These are phyloP conservation scores for Arctostaphylos glauca DNA, from an alignment of 148 eudicot species.

Conservation along the genomic window DNA sequence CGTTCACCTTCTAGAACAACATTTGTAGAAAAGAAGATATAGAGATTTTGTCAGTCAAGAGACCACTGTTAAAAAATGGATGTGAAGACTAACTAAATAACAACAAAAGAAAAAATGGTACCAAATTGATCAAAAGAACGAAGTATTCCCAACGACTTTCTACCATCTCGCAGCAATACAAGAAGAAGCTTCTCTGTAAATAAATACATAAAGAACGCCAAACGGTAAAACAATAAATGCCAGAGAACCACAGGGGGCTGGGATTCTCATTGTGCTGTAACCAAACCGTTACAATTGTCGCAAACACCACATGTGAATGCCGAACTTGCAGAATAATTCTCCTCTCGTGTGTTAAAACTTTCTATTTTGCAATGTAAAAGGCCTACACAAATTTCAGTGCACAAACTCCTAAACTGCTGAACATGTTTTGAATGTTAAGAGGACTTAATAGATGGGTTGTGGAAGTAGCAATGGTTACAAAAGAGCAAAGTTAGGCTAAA, in stretches of 20 bases:
- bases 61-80: background rate
- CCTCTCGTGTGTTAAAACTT: background rate
- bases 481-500: background rate
- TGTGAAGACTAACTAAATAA: background rate
- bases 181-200: slow-evolving; percentile 69
- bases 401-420: background rate
- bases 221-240: background rate
- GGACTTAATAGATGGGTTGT: background rate
- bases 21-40: slow-evolving; percentile 53
- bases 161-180: slow-evolving; percentile 80
- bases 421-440: background rate
- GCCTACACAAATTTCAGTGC: background rate
- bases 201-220: background rate
- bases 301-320: background rate
- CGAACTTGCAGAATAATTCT: background rate
- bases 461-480: background rate
- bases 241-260: background rate
- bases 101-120: slow-evolving; percentile 22
- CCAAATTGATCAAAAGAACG: slow-evolving; percentile 98
- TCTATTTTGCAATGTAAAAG: background rate
- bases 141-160: slow-evolving; percentile 77
- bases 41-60: slow-evolving; percentile 14
- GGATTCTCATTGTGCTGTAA: background rate
- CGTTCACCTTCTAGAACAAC: slow-evolving; percentile 91
- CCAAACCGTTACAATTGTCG: background rate